These are phyloP conservation scores for Alternaria ventricosa DNA, from an alignment of 2,329 filamentous ascomycete genomes.

Conservation along the genomic window DNA sequence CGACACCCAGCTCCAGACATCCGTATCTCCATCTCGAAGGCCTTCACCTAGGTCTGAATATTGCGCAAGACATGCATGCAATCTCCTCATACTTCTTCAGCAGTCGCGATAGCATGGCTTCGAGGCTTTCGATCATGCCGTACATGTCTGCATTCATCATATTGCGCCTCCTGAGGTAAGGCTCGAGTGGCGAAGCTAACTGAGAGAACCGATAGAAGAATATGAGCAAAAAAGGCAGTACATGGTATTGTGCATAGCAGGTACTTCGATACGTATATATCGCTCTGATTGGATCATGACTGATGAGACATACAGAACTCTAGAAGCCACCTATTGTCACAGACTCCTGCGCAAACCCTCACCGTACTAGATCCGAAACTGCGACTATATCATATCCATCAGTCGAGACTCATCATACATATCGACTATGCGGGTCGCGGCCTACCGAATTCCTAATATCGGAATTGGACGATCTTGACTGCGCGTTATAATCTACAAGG, in stretches of 20 bases:
- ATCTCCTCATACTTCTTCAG: neutral
- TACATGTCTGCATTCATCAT: neutral
- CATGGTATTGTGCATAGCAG: neutral
- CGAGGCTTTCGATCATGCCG: neutral
- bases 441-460: neutral
- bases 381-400: neutral
- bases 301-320: conserved; percentile 5
- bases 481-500: neutral
- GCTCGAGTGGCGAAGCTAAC: neutral
- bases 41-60: neutral
- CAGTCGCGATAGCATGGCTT: neutral
- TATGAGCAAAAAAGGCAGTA: neutral
- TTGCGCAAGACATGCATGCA: neutral
- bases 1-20: conserved; percentile 1
- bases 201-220: neutral
- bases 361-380: neutral
- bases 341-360: neutral
- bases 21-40: neutral
- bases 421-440: neutral
- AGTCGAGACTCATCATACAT: neutral
- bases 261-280: neutral
- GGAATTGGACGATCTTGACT: neutral
- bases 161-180: neutral
- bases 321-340: neutral
- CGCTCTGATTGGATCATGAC: neutral